Evolutionary conservation across 2,329 filamentous ascomycete genomes (phyloP).

Genomic region (Trichoderma sp.): DNA sequence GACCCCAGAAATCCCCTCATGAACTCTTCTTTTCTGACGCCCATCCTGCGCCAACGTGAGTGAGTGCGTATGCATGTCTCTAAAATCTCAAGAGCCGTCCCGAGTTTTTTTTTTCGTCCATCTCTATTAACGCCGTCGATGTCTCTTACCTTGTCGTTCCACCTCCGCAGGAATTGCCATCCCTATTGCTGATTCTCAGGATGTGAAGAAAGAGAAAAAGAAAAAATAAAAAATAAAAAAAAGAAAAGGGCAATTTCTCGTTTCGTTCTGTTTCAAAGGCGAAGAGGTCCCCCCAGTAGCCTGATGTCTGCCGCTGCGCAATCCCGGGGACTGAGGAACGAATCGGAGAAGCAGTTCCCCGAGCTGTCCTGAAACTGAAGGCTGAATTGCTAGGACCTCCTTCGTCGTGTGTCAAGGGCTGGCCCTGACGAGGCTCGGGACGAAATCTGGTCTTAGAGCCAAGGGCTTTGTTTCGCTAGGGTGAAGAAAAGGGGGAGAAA

Average conservation of each 20-base stretch:
- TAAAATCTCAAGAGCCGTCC: slow-evolving; percentile 5
- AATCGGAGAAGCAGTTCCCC: neutral
- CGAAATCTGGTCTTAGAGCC: neutral
- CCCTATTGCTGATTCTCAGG: neutral
- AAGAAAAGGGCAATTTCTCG: neutral
- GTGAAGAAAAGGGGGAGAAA: neutral
- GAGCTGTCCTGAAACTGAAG: neutral
- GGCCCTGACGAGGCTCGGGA: no score
- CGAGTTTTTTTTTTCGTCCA: neutral
- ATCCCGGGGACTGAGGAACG: neutral
- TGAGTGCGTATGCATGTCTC: slow-evolving; percentile 7
- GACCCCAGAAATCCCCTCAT: neutral
- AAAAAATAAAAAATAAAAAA: neutral
- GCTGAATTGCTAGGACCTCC: neutral
- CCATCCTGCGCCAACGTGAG: slow-evolving; percentile 2
- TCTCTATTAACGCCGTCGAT: slow-evolving; percentile 5
- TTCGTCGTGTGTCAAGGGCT: neutral
- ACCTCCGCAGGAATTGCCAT: neutral
- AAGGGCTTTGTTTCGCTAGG: neutral
- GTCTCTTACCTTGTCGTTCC: neutral
- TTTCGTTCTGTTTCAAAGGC: neutral
- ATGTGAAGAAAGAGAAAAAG: neutral
- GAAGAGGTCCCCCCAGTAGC: neutral
- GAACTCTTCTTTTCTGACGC: neutral
- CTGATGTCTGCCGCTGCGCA: neutral